phyloP scores from a whole-genome alignment of 768 basidiomycete species.

The Amanita subjunquillea region DNA sequence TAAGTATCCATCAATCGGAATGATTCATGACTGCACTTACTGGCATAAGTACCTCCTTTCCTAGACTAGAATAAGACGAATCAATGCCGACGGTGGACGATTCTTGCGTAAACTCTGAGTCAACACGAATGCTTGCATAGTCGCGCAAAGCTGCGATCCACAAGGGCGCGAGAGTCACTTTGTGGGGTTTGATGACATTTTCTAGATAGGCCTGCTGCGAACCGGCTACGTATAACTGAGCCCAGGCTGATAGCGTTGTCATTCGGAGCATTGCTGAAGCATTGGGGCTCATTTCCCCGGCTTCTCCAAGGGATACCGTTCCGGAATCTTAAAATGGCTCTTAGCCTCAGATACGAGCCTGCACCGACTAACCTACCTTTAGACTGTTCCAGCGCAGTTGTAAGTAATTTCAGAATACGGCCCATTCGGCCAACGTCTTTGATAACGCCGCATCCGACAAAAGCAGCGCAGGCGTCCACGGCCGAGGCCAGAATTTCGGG shows the following conservation, averaged over 20 bases:
- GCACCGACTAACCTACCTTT: conserved; percentile 44
- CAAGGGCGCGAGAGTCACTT: conserved; percentile 59
- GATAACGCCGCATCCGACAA: conserved; percentile 91
- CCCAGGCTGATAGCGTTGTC: conserved; percentile 92
- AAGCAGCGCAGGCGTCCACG: conserved; percentile 87
- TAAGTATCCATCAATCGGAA: too few species aligned
- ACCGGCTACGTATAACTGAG: conserved; percentile 78
- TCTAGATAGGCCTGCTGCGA: conserved; percentile 63
- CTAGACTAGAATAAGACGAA: conserved; percentile 77
- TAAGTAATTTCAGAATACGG: conserved; percentile 82
- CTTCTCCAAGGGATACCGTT: conserved; percentile 78
- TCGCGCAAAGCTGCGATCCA: conserved; percentile 89
- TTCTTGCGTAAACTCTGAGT: conserved; percentile 79
- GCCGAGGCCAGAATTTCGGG: conserved; percentile 93
- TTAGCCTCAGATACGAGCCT: background rate
- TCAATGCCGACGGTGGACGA: conserved; percentile 67
- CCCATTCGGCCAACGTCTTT: conserved; percentile 90
- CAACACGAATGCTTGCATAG: conserved; percentile 83
- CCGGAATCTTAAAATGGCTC: conserved; percentile 48
- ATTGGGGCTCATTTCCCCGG: conserved; percentile 82
- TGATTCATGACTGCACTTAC: conserved; percentile 34
- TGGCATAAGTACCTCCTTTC: conserved; percentile 84
- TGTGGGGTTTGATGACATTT: conserved; percentile 76
- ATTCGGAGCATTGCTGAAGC: conserved; percentile 92
- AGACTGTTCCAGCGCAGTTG: conserved; percentile 79